These are phyloP conservation scores for Coemansia sp. DNA, from an alignment of 192 early-diverging fungal species.

Conservation along the genomic window DNA sequence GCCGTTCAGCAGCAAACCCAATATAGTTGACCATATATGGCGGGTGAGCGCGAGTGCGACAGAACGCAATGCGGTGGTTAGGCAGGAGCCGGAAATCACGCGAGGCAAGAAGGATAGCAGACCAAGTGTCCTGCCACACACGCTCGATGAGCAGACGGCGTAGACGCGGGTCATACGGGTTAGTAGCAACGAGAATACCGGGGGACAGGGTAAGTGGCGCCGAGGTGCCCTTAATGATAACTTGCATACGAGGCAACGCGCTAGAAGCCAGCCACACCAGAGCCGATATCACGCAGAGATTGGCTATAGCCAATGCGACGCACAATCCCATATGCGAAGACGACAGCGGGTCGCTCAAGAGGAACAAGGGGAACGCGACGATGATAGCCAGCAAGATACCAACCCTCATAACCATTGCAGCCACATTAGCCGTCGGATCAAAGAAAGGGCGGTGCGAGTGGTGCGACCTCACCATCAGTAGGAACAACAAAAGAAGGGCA, in stretches of 20 bases:
- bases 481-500: conserved; percentile 55
- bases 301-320: conserved; percentile 51
- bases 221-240: conserved; percentile 53
- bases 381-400: conserved; percentile 49
- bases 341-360: conserved; percentile 54
- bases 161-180: conserved; percentile 42
- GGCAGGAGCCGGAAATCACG: conserved; percentile 61
- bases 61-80: conserved; percentile 58
- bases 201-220: conserved; percentile 54
- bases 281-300: conserved; percentile 45
- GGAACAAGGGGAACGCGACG: conserved; percentile 60
- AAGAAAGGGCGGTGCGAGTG: conserved; percentile 63
- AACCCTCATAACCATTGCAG: conserved; percentile 54
- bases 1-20: conserved; percentile 66
- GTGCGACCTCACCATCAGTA: conserved; percentile 59
- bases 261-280: conserved; percentile 44
- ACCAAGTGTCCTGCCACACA: conserved; percentile 76
- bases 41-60: conserved; percentile 57
- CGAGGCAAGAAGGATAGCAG: conserved; percentile 60
- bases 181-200: conserved; percentile 42
- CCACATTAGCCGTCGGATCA: conserved; percentile 59
- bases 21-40: conserved; percentile 68
- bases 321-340: conserved; percentile 49
- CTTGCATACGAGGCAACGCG: conserved; percentile 53
- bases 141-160: conserved; percentile 59